Base-by-base conservation (phyloP, 768 basidiomycete species). In the Galerina sulciceps region DNA sequence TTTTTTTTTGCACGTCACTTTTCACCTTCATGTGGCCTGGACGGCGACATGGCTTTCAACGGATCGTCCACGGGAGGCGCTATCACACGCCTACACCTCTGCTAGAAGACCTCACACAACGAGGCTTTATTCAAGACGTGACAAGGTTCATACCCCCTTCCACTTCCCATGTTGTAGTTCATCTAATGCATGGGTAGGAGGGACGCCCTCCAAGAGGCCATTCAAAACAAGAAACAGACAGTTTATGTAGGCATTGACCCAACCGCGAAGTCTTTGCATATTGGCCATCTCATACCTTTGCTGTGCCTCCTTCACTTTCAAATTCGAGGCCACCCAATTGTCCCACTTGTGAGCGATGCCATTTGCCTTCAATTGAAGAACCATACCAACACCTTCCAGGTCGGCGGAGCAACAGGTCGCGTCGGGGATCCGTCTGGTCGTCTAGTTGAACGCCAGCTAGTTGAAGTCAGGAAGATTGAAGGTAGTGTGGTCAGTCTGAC, bases 351-450 rank as follows among this genome's bases (percentile, higher is more conserved):
- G 68, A 75, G 91, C 73, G 18, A 22, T 43, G 18, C 40, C 23
- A 20, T 3, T n/a, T 54, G 45, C 4, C 6, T 31, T 15, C 42
- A 22, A n/a, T 52, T 48, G 42, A 11, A 18, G 26, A 31, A 31
- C 44, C 35, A 38, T 64, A 37, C 42, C 42, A 38, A 60, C 42
- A 31, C 9, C n/a, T 34, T 31, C 34, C 68, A 99, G 96, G 91
- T 98, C 70, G 96, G 97, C 34, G 95, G 94, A 1, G 96, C 94
- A 9, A 99, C 96, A 0, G 97, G 94, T 9, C 86, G 90, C n/a
- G 89, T 99, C 44, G 97, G 97, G 6, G 97, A 99, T 69, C 97
- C 97, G 8, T 96, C 96, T 4, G 96, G 97, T 1, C 83, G 96
- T 36, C 81, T 83, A 4, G 85, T 85, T 0, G 96, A 97, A 73